Percentiles rank a stretch among this genome's conserved stretches.
Evolutionary conservation across 306 rosid genomes (phyloP).

Genomic region (Gleditsia sinensis): DNA sequence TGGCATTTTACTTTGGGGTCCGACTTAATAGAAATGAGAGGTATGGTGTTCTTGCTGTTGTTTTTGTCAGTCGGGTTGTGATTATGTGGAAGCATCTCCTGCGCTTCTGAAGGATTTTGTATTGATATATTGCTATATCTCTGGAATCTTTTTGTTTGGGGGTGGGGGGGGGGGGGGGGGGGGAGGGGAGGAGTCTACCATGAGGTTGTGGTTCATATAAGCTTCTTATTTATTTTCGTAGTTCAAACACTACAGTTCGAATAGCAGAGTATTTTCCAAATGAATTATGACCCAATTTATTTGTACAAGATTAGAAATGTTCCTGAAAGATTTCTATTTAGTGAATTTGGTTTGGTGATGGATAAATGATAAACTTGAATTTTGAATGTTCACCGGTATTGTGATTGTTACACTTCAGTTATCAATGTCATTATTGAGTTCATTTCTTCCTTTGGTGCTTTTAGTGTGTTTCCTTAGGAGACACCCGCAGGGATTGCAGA

Average conservation of each 20-base stretch:
- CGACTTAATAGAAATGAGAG: constrained; percentile 69
- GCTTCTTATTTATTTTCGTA: neutral
- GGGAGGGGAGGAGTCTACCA: neutral
- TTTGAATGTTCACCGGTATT: neutral
- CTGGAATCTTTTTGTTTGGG: neutral
- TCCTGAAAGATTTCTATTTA: neutral
- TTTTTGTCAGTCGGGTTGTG: neutral
- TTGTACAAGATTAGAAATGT: neutral
- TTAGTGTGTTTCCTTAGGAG: neutral
- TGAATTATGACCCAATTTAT: neutral
- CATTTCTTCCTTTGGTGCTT: neutral
- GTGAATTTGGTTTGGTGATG: neutral
- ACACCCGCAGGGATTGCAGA: neutral
- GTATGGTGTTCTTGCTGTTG: constrained; percentile 27
- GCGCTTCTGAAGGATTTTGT: constrained; percentile 3
- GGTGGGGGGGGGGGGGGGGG: too few species aligned
- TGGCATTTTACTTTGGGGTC: constrained; percentile 65
- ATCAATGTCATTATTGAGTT: neutral
- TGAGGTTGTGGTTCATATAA: neutral
- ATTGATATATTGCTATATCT: neutral
- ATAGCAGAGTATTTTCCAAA: neutral
- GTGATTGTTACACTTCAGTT: neutral
- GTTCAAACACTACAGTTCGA: neutral
- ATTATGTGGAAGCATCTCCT: neutral
- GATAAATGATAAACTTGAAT: neutral